A percentile compares a stretch with the other conserved stretches of the same genome.
phyloP scores from a whole-genome alignment of 228 moss, liverwort and hornwort species.

The Sphagnum fallax region DNA sequence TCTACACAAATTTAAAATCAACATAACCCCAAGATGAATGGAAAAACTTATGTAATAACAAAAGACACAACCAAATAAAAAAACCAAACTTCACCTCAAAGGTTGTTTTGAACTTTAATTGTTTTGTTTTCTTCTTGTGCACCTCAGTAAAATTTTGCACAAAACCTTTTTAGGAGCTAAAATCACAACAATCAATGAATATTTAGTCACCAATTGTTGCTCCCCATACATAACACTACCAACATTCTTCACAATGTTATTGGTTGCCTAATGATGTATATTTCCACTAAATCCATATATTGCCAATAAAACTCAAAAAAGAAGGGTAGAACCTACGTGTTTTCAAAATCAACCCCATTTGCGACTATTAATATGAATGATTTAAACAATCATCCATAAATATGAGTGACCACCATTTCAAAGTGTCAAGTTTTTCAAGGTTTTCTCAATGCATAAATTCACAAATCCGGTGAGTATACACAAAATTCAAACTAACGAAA shows the following conservation, averaged over 20 bases:
- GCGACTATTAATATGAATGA: neutral
- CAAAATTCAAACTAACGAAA: neutral
- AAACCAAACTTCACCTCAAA: neutral
- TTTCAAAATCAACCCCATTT: neutral
- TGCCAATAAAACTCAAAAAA: neutral
- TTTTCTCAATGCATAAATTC: neutral
- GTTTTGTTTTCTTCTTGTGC: neutral
- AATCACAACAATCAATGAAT: neutral
- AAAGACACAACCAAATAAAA: too few species aligned
- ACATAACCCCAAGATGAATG: too few species aligned
- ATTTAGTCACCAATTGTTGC: neutral
- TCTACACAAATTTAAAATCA: too few species aligned
- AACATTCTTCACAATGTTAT: neutral
- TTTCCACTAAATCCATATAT: neutral
- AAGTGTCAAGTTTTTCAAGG: neutral
- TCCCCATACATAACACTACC: neutral
- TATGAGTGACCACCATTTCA: neutral
- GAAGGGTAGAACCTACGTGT: neutral
- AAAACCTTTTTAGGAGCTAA: neutral
- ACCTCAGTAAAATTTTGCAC: neutral
- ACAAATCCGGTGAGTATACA: neutral
- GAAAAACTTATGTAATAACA: too few species aligned
- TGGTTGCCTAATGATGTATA: neutral
- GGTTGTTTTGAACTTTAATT: neutral
- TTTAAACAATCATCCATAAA: neutral